phyloP scores from a whole-genome alignment of 2,329 filamentous ascomycete species.

The Nemania serpens region DNA sequence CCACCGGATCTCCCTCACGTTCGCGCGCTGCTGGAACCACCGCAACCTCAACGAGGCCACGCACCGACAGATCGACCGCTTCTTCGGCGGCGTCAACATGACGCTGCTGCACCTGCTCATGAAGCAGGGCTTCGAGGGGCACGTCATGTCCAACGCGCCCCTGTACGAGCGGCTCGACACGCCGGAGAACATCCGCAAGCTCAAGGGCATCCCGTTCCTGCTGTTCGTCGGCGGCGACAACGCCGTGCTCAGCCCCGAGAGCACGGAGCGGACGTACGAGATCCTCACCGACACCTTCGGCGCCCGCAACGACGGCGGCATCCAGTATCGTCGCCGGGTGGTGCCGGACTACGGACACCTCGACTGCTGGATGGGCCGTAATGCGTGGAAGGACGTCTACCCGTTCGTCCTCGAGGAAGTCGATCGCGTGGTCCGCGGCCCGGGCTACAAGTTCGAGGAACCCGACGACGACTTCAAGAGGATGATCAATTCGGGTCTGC shows the following conservation, averaged over 20 bases:
- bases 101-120: slow-evolving; percentile 60
- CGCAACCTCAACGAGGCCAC: slow-evolving; percentile 68
- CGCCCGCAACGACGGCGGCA: slow-evolving; percentile 37
- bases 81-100: slow-evolving; percentile 68
- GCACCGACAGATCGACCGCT: slow-evolving; percentile 63
- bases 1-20: slow-evolving; percentile 63
- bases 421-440: slow-evolving; percentile 55
- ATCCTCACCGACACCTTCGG: slow-evolving; percentile 58
- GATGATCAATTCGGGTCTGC: slow-evolving; percentile 48
- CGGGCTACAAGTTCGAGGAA: slow-evolving; percentile 49
- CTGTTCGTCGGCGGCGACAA: slow-evolving; percentile 62
- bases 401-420: slow-evolving; percentile 60
- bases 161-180: slow-evolving; percentile 54
- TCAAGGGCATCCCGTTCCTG: slow-evolving; percentile 59
- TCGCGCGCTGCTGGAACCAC: slow-evolving; percentile 69
- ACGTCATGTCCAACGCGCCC: slow-evolving; percentile 58
- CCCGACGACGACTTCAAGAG: slow-evolving; percentile 49
- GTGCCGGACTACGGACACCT: slow-evolving; percentile 64
- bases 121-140: slow-evolving; percentile 56
- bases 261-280: slow-evolving; percentile 59
- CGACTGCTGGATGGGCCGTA: slow-evolving; percentile 66
- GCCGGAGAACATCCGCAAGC: slow-evolving; percentile 52
- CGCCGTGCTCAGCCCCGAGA: slow-evolving; percentile 57
- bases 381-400: slow-evolving; percentile 64
- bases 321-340: slow-evolving; percentile 56